A percentile compares a stretch with the other conserved stretches of the same genome.
Conservation (phyloP, 768 basidiomycete genomes). For the Leucocoprinus birnbaumii region DNA sequence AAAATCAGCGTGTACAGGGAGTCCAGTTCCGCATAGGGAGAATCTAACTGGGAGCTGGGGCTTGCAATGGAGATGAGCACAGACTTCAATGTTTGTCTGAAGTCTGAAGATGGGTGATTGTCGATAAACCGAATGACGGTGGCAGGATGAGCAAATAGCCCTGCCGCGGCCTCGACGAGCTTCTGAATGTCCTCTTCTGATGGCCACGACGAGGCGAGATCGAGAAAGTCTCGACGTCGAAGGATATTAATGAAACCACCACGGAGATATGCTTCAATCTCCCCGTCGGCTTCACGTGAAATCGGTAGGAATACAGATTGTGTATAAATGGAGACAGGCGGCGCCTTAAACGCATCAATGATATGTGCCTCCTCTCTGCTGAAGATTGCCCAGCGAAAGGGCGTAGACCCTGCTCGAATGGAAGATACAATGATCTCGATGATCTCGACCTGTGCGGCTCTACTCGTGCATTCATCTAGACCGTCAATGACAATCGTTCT, state of each 20-base stretch:
- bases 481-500: not conserved
- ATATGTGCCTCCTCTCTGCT: not conserved
- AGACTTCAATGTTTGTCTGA: not conserved
- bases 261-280: slow-evolving; percentile 6
- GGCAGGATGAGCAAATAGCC: slow-evolving; percentile 24
- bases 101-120: slow-evolving; percentile 6
- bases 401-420: not conserved
- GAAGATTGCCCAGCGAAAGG: slow-evolving; percentile 1
- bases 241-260: slow-evolving; percentile 5
- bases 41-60: not conserved
- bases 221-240: not conserved
- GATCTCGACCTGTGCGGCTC: not conserved
- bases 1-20: slow-evolving; percentile 13
- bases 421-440: slow-evolving; percentile 1
- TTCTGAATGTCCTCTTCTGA: slow-evolving; percentile 6
- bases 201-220: slow-evolving; percentile 11
- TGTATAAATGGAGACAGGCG: not conserved
- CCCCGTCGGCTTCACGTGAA: not conserved
- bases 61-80: not conserved
- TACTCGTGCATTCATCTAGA: not conserved
- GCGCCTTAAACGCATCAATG: not conserved
- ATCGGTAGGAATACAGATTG: not conserved
- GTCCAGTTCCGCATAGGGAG: slow-evolving; percentile 12
- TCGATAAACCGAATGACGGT: slow-evolving; percentile 24
- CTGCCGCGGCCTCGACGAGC: slow-evolving; percentile 18